Evolutionary conservation across 1,284 basidiomycete species (phyloP), one percentile per base, ranked within the genome.

Genomic region (Mycena citricolor): DNA sequence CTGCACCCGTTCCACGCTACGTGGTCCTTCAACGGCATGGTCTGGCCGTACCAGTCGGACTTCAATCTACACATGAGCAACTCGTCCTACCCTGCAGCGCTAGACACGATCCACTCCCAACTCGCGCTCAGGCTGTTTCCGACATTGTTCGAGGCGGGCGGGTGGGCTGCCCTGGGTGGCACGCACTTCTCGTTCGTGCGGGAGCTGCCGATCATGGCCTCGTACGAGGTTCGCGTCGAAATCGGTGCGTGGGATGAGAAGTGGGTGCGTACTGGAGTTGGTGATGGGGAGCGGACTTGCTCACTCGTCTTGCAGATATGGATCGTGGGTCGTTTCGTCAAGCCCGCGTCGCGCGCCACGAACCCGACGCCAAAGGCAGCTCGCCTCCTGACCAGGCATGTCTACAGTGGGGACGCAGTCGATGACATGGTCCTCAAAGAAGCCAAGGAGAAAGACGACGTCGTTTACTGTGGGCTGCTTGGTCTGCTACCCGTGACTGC

Each of bases 241-340:
- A 65, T 87, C 13, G 83, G 69, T 4, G 74, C 80, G 4, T 94
- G 89, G 88, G 90, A 91, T 48, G 70, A 83, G 38, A 94, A 94
- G 77, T 93, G 90, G 90, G 86, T 90, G 52, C 55, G 79, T 64
- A 22, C 42, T n/a, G n/a, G n/a, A n/a, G n/a, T n/a, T n/a, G n/a
- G n/a, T n/a, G n/a, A n/a, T n/a, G n/a, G n/a, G n/a, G n/a, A n/a
- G n/a, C n/a, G n/a, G n/a, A n/a, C 13, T 4, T 25, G 6, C 10
- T n/a, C 19, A 36, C 26, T 21, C 29, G 20, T 22, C 8, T 5
- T 21, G 11, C 37, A 87, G 85, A 48, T 85, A 26, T 88, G 81
- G 64, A 54, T 83, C 49, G 65, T 84, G 41, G 72, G 71, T 21
- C 81, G 81, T 49, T 87, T 81, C 62, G 78, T 89, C 36, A 79